Base-by-base conservation (phyloP, 768 basidiomycete genomes). In the Boletus rufocinnamomeus region DNA sequence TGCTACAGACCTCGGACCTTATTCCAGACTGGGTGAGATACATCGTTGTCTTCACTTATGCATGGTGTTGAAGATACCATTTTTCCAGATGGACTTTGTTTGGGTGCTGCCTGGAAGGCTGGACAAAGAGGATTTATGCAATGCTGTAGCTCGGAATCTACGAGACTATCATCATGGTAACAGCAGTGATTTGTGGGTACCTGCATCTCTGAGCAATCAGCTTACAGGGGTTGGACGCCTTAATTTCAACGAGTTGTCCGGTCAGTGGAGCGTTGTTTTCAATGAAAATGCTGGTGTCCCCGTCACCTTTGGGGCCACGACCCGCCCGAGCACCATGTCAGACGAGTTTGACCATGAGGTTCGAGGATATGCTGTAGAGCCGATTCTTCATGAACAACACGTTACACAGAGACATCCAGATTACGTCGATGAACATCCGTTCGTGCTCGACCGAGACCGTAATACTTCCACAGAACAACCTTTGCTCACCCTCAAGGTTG, bases 51-150 rank as follows among this genome's bases (percentile, higher is more conserved):
- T 25, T 27, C 19, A 4, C 25, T 13, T 11, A 13, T 27, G 37
- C 30, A 38, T n/a, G 50, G 11, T 21, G 14, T n/a, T n/a, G n/a
- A 51, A 51, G 19, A 48, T 30, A 38, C 16, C 9, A 3, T 28
- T 13, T 6, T 21, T 2, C 17, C 9, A 56, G 54, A 56, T 56
- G 54, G 54, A 56, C 47, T 56, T 56, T n/a, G 54, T 49, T 49
- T 56, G 54, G 54, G 54, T 56, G 16, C 32, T 56, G 4, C 54
- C 54, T 23, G 47, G 47, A 28, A 56, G 6, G 38, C 21, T 56
- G 16, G 47, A 56, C 4, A 28, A 30, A 25, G 28, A 40, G 38
- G 38, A 32, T 6, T 16, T 56, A 21, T 56, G 47, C 38, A 14
- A 48, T 32, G 54, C 54, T 16, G n/a, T 56, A 23, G 47, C 54